phyloP scores from a whole-genome alignment of 148 eudicot species.

The Arbutus unedo region DNA sequence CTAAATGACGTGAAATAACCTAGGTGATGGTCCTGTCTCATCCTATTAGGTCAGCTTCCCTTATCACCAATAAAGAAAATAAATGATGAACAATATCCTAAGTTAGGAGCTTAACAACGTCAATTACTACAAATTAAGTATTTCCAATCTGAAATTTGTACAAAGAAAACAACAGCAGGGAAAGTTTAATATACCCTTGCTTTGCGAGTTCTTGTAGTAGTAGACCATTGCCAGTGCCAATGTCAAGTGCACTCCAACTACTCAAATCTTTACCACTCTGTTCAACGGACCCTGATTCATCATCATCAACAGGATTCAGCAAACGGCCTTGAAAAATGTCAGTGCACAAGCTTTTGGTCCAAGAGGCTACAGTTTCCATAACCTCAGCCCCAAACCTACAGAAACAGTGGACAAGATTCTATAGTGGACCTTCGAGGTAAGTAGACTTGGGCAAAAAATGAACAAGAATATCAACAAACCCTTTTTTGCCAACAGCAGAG shows the following conservation, averaged over 20 bases:
- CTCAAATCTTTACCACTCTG: conserved; percentile 51
- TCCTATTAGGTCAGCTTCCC: neutral
- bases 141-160: neutral
- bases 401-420: neutral
- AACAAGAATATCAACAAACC: no score
- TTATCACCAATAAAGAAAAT: neutral
- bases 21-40: neutral
- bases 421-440: neutral
- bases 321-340: conserved; percentile 51
- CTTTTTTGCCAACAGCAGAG: neutral
- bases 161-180: neutral
- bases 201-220: conserved; percentile 96
- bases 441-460: neutral
- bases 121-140: neutral
- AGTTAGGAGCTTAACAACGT: neutral
- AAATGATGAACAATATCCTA: neutral
- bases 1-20: neutral
- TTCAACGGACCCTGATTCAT: conserved; percentile 37
- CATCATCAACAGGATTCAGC: conserved; percentile 44
- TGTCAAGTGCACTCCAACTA: conserved; percentile 86
- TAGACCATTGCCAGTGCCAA: conserved; percentile 97
- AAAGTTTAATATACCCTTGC: conserved; percentile 59
- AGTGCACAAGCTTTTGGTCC: conserved; percentile 79
- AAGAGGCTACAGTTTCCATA: conserved; percentile 88
- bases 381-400: conserved; percentile 97